Evolutionary conservation across 345 rosid genomes (phyloP), one percentile per base, ranked within the genome.

Genomic region (Arabidopsis suecica): DNA sequence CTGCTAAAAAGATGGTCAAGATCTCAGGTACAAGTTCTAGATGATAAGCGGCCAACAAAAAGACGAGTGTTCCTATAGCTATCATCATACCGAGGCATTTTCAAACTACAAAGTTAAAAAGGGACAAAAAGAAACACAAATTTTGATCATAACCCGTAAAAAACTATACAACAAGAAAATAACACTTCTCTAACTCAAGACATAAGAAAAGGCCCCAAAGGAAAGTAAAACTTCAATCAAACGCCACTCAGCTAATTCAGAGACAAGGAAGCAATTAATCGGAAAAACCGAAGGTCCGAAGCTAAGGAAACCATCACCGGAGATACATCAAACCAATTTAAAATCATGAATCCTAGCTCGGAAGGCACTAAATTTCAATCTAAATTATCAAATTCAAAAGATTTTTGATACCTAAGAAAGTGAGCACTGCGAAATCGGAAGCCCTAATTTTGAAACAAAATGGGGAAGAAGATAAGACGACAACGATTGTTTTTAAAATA

Each of bases 1-100:
- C 84, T 78, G 86, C 71, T 83, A 78, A 88, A 88, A 23, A 88
- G 65, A 13, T 79, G 82, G 58, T 88, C 88, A 36, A 88, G 86
- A 67, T 88, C 91, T 5, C 86, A 81, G 36, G 87, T 82, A 9
- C 88, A 78, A 8, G 91, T 87, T 20, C 88, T 68, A 34, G 89
- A 78, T 25, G 88, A 80, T 50, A 87, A 78, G 55, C 64, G 85
- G 3, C 88, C 91, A 57, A 87, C 89, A 32, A 84, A 87, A 2
- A 87, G 88, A 14, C 88, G 84, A 23, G 87, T 84, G 69, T 66
- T 84, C 30, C 84, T 82, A 45, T 86, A 72, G 72, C 87, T 74
- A 59, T 78, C 81, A 74, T 81, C 87, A 38, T 83, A 77, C 3
- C 87, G 86, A 38, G 87, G 92, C 90, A 86, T 88, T 50, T 72